Conservation (phyloP, 257 asterid species). For the Jaltomata sinuosa region DNA sequence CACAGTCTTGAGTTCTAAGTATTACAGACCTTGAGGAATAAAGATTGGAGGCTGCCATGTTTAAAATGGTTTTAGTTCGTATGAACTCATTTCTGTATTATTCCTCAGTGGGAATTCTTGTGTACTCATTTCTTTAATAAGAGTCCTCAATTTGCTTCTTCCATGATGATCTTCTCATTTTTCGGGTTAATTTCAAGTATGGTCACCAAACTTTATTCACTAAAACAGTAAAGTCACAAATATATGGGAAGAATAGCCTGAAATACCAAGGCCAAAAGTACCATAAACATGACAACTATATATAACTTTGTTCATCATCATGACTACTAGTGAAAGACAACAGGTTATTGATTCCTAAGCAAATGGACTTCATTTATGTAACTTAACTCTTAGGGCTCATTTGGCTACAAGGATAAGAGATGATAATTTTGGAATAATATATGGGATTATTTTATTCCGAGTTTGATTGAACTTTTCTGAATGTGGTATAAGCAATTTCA, state of each 20-base stretch:
- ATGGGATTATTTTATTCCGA: background rate
- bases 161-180: background rate
- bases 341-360: background rate
- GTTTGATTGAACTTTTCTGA: background rate
- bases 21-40: background rate
- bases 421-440: background rate
- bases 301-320: background rate
- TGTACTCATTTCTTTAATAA: background rate
- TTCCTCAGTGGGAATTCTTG: background rate
- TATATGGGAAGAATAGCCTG: background rate
- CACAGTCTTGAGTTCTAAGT: background rate
- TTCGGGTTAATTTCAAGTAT: background rate
- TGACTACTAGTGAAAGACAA: background rate
- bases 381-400: background rate
- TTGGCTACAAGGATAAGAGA: background rate
- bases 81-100: background rate
- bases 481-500: background rate
- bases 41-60: background rate
- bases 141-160: background rate
- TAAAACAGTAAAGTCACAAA: too few species aligned
- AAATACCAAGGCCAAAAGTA: background rate
- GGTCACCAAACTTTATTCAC: background rate
- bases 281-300: background rate
- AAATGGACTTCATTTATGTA: background rate
- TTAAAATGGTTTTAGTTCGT: background rate